phyloP scores from a whole-genome alignment of 257 asterid genomes.

The Ilex asprella region DNA sequence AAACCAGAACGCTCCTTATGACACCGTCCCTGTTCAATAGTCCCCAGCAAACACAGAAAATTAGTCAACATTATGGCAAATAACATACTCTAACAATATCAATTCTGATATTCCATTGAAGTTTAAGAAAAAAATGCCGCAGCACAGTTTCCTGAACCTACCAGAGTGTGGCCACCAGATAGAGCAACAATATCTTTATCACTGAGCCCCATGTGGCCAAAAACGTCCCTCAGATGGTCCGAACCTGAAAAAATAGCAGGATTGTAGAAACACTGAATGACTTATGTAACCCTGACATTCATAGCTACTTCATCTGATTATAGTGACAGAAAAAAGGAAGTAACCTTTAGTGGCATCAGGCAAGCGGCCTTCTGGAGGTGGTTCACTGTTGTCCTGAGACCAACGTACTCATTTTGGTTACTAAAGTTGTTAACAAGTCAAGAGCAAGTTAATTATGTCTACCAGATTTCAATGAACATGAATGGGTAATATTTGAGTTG shows the following conservation, averaged over 20 bases:
- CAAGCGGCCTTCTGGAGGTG: conserved; percentile 50
- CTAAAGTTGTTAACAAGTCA: too few relatives aligned
- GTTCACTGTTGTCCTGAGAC: conserved; percentile 39
- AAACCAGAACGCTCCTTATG: conserved; percentile 22
- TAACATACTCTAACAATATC: too few relatives aligned
- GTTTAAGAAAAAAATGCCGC: too few relatives aligned
- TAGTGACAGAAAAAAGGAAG: background rate
- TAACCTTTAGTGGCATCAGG: conserved; percentile 49
- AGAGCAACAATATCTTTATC: conserved; percentile 49
- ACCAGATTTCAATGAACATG: too few relatives aligned
- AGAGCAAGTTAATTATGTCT: too few relatives aligned
- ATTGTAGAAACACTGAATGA: background rate
- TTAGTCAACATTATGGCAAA: background rate
- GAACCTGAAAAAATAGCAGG: conserved; percentile 23
- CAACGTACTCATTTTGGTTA: too few relatives aligned
- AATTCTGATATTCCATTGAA: too few relatives aligned
- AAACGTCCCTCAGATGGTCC: conserved; percentile 48
- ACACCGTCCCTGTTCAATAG: conserved; percentile 38
- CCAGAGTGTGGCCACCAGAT: conserved; percentile 53
- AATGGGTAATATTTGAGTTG: too few relatives aligned
- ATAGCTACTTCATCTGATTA: background rate
- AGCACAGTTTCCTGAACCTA: conserved; percentile 3
- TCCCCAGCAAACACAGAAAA: background rate
- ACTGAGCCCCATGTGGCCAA: conserved; percentile 42
- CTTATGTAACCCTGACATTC: background rate